Conservation (phyloP, 345 rosid species). For the Eucalyptus cladocalyx region DNA sequence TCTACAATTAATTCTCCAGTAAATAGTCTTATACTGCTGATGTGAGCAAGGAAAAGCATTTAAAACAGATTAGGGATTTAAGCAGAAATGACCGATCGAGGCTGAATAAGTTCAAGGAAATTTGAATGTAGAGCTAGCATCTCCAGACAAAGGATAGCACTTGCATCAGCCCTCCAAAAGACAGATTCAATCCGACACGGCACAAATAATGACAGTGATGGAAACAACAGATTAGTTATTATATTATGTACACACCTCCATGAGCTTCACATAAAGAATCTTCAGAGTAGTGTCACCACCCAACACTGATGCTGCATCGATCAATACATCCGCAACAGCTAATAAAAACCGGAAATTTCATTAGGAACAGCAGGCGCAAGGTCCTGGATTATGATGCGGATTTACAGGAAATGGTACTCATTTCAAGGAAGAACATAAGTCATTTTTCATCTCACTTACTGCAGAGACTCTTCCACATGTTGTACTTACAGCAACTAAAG, state of each 20-base stretch:
- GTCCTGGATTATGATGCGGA: not conserved
- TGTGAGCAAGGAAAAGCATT: not conserved
- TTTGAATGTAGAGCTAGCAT: not conserved
- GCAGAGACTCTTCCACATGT: not conserved
- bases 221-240: not conserved
- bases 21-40: not conserved
- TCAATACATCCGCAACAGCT: conserved; percentile 97
- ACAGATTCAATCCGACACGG: not conserved
- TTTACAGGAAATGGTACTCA: not conserved
- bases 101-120: not conserved
- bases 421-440: not conserved
- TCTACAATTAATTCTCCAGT: not conserved
- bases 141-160: not conserved
- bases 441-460: not conserved
- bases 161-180: not conserved
- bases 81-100: not conserved
- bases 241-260: conserved; percentile 44
- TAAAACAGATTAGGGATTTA: not conserved
- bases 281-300: conserved; percentile 82
- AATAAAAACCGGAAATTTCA: conserved; percentile 27
- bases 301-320: conserved; percentile 83
- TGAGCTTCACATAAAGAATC: conserved; percentile 82
- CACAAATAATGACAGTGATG: not conserved
- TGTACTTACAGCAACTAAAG: not conserved
- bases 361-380: not conserved